Conservation (phyloP, 2,329 filamentous ascomycete genomes). For the Aspergillus glaucus region DNA sequence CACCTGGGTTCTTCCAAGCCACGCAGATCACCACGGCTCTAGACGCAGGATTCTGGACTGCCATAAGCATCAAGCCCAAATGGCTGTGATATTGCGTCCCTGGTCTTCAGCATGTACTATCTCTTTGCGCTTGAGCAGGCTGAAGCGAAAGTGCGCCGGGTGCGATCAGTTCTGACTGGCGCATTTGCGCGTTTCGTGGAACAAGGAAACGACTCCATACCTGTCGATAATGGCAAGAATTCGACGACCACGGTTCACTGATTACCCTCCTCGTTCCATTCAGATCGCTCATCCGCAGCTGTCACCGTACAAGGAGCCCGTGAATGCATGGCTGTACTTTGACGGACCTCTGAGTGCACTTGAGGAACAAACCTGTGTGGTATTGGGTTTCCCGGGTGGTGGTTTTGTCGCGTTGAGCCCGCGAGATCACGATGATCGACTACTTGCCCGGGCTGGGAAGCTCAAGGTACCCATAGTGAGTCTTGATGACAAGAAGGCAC, state of each 20-base stretch:
- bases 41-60: slow-evolving; percentile 97
- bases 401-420: slow-evolving; percentile 97
- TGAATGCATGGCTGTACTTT: slow-evolving; percentile 87
- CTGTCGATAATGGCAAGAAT: slow-evolving; percentile 65
- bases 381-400: slow-evolving; percentile 87
- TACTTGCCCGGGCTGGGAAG: slow-evolving; percentile 85
- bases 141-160: slow-evolving; percentile 91
- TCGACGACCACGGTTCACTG: slow-evolving; percentile 70
- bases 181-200: slow-evolving; percentile 88
- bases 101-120: slow-evolving; percentile 85
- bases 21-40: slow-evolving; percentile 95
- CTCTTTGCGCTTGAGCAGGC: slow-evolving; percentile 87
- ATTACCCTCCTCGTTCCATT: slow-evolving; percentile 73
- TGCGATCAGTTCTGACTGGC: slow-evolving; percentile 79
- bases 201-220: slow-evolving; percentile 87
- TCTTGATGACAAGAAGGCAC: slow-evolving; percentile 83
- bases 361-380: slow-evolving; percentile 66
- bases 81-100: slow-evolving; percentile 74
- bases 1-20: slow-evolving; percentile 83
- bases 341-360: slow-evolving; percentile 77
- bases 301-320: slow-evolving; percentile 76
- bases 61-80: slow-evolving; percentile 79
- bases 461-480: slow-evolving; percentile 84
- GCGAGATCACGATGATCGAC: slow-evolving; percentile 87
- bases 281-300: slow-evolving; percentile 73